Evolutionary conservation across 2,329 filamentous ascomycete genomes (phyloP).

Genomic region (Aspergillus luchuensis): DNA sequence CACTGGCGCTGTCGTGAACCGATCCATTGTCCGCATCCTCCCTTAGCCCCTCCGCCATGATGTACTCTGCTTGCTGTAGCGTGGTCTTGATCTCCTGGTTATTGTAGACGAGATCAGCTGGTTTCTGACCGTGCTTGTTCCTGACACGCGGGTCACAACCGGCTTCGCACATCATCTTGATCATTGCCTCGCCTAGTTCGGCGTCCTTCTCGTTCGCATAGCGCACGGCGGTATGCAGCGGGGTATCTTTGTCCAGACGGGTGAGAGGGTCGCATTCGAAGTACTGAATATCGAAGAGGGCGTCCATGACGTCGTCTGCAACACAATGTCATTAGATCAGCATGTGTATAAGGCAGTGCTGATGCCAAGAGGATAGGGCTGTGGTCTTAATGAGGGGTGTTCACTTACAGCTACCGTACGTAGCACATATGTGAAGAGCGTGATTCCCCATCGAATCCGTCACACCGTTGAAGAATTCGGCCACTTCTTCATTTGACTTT

Average conservation of each 20-base stretch:
- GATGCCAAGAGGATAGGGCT: not conserved
- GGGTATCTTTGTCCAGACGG: constrained; percentile 49
- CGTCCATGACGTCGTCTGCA: constrained; percentile 50
- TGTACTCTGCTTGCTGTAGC: constrained; percentile 50
- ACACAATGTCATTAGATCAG: not conserved
- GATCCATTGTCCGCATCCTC: constrained; percentile 38
- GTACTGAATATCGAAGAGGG: constrained; percentile 50
- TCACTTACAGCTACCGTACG: constrained; percentile 77
- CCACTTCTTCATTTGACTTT: constrained; percentile 64
- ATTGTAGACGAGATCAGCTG: constrained; percentile 48
- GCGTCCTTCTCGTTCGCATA: constrained; percentile 51
- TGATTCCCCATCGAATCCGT: constrained; percentile 85
- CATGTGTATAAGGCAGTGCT: not conserved
- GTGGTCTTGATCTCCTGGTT: constrained; percentile 45
- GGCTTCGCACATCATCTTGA: constrained; percentile 53
- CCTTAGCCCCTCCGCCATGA: constrained; percentile 48
- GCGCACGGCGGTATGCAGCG: constrained; percentile 48
- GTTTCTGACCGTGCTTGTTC: constrained; percentile 52
- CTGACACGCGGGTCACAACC: constrained; percentile 51
- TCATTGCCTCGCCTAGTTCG: constrained; percentile 47
- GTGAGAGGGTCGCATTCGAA: constrained; percentile 53
- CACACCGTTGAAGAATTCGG: constrained; percentile 79
- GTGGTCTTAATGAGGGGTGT: not conserved
- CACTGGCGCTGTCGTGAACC: constrained; percentile 43
- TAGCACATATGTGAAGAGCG: constrained; percentile 85